Conservation (phyloP, 2,329 filamentous ascomycete species). For the Knufia petricola region DNA sequence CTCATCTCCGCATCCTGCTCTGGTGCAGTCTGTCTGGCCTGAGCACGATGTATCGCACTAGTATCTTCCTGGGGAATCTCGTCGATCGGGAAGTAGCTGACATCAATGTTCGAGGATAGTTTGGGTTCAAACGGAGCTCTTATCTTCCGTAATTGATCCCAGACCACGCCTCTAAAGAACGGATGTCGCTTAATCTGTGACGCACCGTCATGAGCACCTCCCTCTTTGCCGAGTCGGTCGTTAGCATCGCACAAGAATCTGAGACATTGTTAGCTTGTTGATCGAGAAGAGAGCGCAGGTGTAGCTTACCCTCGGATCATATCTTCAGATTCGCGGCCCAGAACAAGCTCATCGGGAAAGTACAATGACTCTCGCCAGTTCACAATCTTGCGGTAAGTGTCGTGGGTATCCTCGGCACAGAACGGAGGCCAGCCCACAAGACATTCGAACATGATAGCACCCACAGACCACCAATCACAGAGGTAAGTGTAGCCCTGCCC, state of each 20-base stretch:
- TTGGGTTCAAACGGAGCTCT: conserved; percentile 93
- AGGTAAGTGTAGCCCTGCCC: conserved; percentile 92
- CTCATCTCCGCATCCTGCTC: conserved; percentile 90
- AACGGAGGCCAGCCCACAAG: conserved; percentile 98
- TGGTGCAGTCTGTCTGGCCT: conserved; percentile 61
- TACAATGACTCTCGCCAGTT: conserved; percentile 95
- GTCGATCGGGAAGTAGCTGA: conserved; percentile 96
- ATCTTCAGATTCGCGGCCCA: conserved; percentile 81
- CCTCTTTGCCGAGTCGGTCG: conserved; percentile 71
- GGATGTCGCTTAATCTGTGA: conserved; percentile 87
- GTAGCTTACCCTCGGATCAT: conserved; percentile 73
- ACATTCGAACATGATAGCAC: conserved; percentile 99
- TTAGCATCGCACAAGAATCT: conserved; percentile 92
- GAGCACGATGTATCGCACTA: conserved; percentile 73
- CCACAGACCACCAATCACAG: conserved; percentile 98
- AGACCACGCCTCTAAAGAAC: conserved; percentile 96
- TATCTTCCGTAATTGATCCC: conserved; percentile 84
- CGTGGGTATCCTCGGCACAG: conserved; percentile 93
- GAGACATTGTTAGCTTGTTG: conserved; percentile 22
- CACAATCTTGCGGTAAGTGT: conserved; percentile 98
- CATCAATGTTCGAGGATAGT: conserved; percentile 85
- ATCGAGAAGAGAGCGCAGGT: conserved; percentile 14
- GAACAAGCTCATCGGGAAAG: conserved; percentile 88
- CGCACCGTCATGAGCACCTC: conserved; percentile 55
- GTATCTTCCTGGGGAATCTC: conserved; percentile 97